Conservation (phyloP, 2,329 filamentous ascomycete genomes). For the Nemania diffusa region DNA sequence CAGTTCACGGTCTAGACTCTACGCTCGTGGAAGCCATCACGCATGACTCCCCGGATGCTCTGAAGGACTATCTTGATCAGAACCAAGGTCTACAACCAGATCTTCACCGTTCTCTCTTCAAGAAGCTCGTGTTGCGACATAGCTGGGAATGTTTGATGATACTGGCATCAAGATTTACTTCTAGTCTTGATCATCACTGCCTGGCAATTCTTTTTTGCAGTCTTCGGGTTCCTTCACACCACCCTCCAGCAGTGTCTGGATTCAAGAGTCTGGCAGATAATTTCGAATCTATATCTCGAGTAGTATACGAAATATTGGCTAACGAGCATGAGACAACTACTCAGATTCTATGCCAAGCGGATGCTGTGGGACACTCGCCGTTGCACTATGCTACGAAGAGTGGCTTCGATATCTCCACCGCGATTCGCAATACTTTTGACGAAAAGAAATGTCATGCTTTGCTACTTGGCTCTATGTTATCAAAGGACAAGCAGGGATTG, state of each 20-base stretch:
- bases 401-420: constrained; percentile 15
- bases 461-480: constrained; percentile 8
- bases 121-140: constrained; percentile 12
- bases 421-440: background rate
- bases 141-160: constrained; percentile 14
- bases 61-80: background rate
- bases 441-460: background rate
- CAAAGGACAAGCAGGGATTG: constrained; percentile 8
- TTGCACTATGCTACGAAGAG: constrained; percentile 12
- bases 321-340: background rate
- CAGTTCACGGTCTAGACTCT: background rate
- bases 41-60: constrained; percentile 1
- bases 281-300: background rate
- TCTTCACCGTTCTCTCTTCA: constrained; percentile 7
- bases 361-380: constrained; percentile 6
- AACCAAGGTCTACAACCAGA: background rate
- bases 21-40: background rate
- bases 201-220: constrained; percentile 15
- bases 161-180: background rate
- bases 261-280: background rate
- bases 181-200: constrained; percentile 12
- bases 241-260: background rate
- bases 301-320: constrained; percentile 1
- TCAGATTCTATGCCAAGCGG: constrained; percentile 6
- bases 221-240: background rate